A percentile compares a stretch with the other conserved stretches of the same genome.
Evolutionary conservation across 257 asterid species (phyloP).

Genomic region (Solanum chmielewskii): DNA sequence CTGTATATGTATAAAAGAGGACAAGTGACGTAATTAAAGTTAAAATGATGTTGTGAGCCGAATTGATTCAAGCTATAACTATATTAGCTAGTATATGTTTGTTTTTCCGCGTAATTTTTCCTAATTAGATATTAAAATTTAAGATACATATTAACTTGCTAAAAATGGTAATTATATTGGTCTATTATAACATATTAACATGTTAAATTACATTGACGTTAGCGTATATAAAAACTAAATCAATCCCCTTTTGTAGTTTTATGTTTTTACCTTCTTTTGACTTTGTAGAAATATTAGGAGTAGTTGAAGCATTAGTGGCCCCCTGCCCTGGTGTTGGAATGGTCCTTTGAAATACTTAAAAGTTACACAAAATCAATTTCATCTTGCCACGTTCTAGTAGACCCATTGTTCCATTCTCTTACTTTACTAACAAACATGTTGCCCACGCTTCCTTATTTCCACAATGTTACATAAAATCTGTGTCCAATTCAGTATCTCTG

Average conservation of each 20-base stretch:
- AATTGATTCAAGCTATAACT: too few relatives aligned
- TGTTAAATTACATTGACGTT: not conserved
- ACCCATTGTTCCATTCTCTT: not conserved
- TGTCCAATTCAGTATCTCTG: not conserved
- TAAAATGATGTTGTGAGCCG: too few relatives aligned
- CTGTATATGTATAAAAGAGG: too few relatives aligned
- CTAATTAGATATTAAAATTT: too few relatives aligned
- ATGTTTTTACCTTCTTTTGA: not conserved
- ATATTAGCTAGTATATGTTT: too few relatives aligned
- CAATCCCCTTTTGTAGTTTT: not conserved
- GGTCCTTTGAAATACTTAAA: conserved; percentile 7
- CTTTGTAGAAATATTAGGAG: not conserved
- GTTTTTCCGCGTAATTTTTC: too few relatives aligned
- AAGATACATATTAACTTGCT: not conserved
- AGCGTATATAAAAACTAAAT: not conserved
- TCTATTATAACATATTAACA: not conserved
- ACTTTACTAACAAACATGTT: conserved; percentile 9
- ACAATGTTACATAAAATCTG: not conserved
- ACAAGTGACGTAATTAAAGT: too few relatives aligned
- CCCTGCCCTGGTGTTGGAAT: not conserved
- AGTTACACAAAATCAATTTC: conserved; percentile 8
- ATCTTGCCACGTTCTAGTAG: conserved; percentile 32
- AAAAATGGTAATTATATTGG: not conserved
- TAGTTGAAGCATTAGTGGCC: not conserved
- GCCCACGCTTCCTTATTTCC: not conserved